Conservation (phyloP, 768 basidiomycete species). For the Grammothele lineata region DNA sequence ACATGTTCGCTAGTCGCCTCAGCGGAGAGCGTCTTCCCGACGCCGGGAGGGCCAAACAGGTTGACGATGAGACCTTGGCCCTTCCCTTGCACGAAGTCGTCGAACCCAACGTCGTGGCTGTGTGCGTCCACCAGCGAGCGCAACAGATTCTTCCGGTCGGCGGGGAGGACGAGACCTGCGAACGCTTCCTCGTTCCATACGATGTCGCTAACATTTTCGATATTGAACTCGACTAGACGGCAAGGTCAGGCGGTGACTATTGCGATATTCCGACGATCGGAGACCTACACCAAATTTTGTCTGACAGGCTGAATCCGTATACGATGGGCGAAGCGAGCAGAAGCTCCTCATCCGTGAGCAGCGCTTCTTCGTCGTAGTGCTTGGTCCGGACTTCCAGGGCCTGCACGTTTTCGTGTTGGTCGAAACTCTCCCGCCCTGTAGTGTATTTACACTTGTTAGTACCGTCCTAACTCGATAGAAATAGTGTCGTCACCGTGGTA, state of each 20-base stretch:
- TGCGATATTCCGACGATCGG: neutral
- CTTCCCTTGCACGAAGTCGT: slow-evolving; percentile 31
- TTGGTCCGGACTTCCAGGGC: neutral
- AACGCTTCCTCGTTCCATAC: slow-evolving; percentile 30
- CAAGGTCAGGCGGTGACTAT: neutral
- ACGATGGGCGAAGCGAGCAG: slow-evolving; percentile 51
- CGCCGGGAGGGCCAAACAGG: slow-evolving; percentile 25
- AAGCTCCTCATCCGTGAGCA: slow-evolving; percentile 41
- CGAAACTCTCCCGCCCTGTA: no score
- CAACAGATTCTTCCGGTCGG: slow-evolving; percentile 23
- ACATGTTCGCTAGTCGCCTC: slow-evolving; percentile 22
- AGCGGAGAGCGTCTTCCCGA: slow-evolving; percentile 25
- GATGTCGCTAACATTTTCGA: slow-evolving; percentile 48
- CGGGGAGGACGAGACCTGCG: slow-evolving; percentile 24
- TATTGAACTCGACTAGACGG: slow-evolving; percentile 54
- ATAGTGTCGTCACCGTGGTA: no score
- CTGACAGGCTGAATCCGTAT: slow-evolving; percentile 56
- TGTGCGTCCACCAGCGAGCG: slow-evolving; percentile 28
- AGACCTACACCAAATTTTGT: slow-evolving; percentile 56
- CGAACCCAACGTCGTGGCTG: slow-evolving; percentile 19
- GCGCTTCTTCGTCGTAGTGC: neutral
- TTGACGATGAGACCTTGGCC: slow-evolving; percentile 31
- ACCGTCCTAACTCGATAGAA: no score
- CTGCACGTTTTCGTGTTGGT: no score
- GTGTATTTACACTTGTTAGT: no score